A percentile compares a stretch with the other conserved stretches of the same genome.
phyloP scores from a whole-genome alignment of 176 grass and related monocot species.

The Phoenix roebelenii region DNA sequence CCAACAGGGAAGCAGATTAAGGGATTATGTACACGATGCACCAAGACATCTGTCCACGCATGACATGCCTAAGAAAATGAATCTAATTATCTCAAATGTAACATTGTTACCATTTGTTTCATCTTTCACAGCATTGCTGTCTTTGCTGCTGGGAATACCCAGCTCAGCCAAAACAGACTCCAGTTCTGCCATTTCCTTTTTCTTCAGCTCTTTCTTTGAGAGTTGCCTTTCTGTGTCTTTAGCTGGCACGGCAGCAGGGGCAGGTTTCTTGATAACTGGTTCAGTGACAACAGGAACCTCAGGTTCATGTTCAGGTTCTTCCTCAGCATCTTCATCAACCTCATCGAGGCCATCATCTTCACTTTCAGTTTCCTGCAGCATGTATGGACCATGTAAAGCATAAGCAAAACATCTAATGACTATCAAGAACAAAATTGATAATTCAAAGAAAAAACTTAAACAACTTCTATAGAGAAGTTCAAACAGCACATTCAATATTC shows the following conservation, averaged over 20 bases:
- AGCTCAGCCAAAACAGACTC: constrained; percentile 90
- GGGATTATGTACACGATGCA: too few relatives aligned
- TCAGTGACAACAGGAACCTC: constrained; percentile 32
- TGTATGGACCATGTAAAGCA: too few relatives aligned
- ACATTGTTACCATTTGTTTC: constrained; percentile 24
- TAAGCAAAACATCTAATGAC: too few relatives aligned
- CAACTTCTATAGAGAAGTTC: too few relatives aligned
- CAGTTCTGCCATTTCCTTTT: constrained; percentile 91
- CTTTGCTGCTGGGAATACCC: constrained; percentile 52
- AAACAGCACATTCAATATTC: too few relatives aligned
- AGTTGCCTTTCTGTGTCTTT: constrained; percentile 95
- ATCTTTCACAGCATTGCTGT: constrained; percentile 31
- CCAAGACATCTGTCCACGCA: too few relatives aligned
- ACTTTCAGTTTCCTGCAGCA: constrained; percentile 65
- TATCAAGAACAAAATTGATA: too few relatives aligned
- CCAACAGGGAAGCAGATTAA: too few relatives aligned
- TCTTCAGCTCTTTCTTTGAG: constrained; percentile 97
- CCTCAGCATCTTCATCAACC: constrained; percentile 67
- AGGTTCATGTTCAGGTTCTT: constrained; percentile 49
- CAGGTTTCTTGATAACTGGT: constrained; percentile 30
- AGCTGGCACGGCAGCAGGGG: constrained; percentile 27
- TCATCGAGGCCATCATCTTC: constrained; percentile 77
- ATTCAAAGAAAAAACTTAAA: too few relatives aligned
- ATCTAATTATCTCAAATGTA: too few relatives aligned
- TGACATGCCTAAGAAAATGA: too few relatives aligned